Conservation (phyloP, 495 filamentous ascomycete genomes). For the Penicillium manginii region DNA sequence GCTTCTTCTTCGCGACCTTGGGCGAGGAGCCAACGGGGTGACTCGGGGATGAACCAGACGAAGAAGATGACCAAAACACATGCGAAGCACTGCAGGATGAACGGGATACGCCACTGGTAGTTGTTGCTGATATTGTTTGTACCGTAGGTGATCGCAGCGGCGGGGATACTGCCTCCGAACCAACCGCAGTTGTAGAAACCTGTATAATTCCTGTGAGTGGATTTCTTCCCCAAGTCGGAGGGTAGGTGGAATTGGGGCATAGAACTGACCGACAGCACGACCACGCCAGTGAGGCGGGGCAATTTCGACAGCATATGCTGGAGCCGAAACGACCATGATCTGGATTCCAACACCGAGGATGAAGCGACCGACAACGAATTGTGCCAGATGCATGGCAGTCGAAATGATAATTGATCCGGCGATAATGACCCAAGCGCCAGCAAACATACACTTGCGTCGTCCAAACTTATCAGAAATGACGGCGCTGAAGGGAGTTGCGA, state of each 20-base stretch:
- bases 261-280: conserved; percentile 49
- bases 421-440: conserved; percentile 65
- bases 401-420: conserved; percentile 61
- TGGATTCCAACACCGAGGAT: conserved; percentile 76
- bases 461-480: conserved; percentile 51
- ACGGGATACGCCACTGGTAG: conserved; percentile 61
- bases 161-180: conserved; percentile 60
- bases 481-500: conserved; percentile 48
- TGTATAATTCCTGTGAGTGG: neutral
- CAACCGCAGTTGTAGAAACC: conserved; percentile 65
- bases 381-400: conserved; percentile 43
- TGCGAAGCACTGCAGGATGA: conserved; percentile 50
- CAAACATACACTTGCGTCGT: conserved; percentile 69
- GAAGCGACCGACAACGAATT: conserved; percentile 77
- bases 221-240: neutral
- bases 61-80: conserved; percentile 55
- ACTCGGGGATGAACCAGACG: conserved; percentile 65
- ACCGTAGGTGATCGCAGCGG: conserved; percentile 45
- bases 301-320: conserved; percentile 78
- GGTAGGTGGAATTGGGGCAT: neutral
- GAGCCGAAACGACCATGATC: conserved; percentile 72
- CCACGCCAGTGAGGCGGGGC: conserved; percentile 75
- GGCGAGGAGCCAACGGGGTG: conserved; percentile 61
- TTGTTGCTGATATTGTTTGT: conserved; percentile 42
- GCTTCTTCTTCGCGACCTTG: conserved; percentile 58